A percentile compares a stretch with the other conserved stretches of the same genome.
These are phyloP conservation scores for Geotrichum restrictum DNA, from an alignment of 1,139 yeast species.

Conservation along the genomic window DNA sequence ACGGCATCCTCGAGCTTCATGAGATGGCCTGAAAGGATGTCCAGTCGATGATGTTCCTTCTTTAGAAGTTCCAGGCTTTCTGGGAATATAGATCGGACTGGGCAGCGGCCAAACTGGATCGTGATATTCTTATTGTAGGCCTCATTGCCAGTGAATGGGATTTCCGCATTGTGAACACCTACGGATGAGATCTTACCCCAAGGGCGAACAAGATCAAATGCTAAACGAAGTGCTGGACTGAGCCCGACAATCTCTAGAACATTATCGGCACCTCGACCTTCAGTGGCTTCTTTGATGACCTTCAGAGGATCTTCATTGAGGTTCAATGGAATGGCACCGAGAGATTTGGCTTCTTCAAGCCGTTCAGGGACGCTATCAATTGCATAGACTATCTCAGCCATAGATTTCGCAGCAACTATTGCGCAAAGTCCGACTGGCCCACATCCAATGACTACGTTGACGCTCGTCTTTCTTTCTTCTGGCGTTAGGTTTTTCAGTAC, in stretches of 20 bases:
- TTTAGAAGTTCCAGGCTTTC: conserved; percentile 53
- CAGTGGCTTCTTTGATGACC: conserved; percentile 38
- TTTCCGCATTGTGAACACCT: conserved; percentile 58
- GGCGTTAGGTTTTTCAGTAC: conserved; percentile 41
- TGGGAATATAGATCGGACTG: conserved; percentile 54
- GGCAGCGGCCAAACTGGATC: conserved; percentile 62
- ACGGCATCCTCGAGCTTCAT: conserved; percentile 47
- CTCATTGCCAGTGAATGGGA: conserved; percentile 58
- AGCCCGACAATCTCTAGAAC: conserved; percentile 58
- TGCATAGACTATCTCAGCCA: conserved; percentile 48
- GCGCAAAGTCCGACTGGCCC: conserved; percentile 67
- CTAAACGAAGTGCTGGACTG: conserved; percentile 48
- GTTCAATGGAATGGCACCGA: conserved; percentile 50
- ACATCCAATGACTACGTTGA: conserved; percentile 51
- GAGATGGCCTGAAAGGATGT: conserved; percentile 47
- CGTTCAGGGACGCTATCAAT: conserved; percentile 52
- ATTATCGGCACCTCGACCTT: conserved; percentile 53
- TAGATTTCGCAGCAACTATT: conserved; percentile 45
- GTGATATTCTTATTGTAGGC: conserved; percentile 57
- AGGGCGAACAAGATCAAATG: conserved; percentile 53
- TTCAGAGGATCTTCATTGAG: conserved; percentile 36
- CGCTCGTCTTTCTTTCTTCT: conserved; percentile 31
- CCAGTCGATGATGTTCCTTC: conserved; percentile 45
- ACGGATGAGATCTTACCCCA: conserved; percentile 58
- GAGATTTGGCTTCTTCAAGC: conserved; percentile 44